phyloP scores from a whole-genome alignment of 257 asterid genomes.

The Capsicum chinense region DNA sequence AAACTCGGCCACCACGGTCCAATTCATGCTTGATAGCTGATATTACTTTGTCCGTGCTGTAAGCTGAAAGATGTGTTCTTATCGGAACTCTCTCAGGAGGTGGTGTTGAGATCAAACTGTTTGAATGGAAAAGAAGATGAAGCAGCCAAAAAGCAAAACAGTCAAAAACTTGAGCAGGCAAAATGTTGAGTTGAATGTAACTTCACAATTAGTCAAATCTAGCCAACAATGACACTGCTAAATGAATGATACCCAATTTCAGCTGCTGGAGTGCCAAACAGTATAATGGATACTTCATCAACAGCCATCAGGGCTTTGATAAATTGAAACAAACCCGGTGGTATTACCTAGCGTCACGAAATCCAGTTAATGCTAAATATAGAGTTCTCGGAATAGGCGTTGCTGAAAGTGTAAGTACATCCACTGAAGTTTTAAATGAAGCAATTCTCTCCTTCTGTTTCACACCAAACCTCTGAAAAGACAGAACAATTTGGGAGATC shows the following conservation, averaged over 20 bases:
- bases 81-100: constrained; percentile 99
- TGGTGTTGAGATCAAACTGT: constrained; percentile 90
- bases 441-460: constrained; percentile 98
- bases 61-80: constrained; percentile 86
- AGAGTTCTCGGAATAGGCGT: constrained; percentile 98
- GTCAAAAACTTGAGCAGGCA: constrained; percentile 12
- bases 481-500: constrained; percentile 34
- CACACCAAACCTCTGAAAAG: constrained; percentile 90
- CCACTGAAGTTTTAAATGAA: constrained; percentile 94
- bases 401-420: constrained; percentile 97
- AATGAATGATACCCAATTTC: constrained; percentile 17
- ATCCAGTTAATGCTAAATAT: constrained; percentile 93
- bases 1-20: constrained; percentile 92
- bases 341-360: constrained; percentile 96
- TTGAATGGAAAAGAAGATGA: constrained; percentile 34
- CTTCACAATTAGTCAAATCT: constrained; percentile 20
- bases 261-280: constrained; percentile 28
- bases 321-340: constrained; percentile 27
- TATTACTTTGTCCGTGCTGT: constrained; percentile 65
- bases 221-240: constrained; percentile 26
- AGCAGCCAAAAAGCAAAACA: constrained; percentile 16
- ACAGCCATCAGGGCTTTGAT: constrained; percentile 21
- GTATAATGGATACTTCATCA: constrained; percentile 24
- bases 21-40: constrained; percentile 86
- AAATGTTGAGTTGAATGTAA: constrained; percentile 25